Evolutionary conservation across 2,329 filamentous ascomycete genomes (phyloP), one percentile per base, ranked within the genome.

Genomic region (Verticillium zaregamsianum): DNA sequence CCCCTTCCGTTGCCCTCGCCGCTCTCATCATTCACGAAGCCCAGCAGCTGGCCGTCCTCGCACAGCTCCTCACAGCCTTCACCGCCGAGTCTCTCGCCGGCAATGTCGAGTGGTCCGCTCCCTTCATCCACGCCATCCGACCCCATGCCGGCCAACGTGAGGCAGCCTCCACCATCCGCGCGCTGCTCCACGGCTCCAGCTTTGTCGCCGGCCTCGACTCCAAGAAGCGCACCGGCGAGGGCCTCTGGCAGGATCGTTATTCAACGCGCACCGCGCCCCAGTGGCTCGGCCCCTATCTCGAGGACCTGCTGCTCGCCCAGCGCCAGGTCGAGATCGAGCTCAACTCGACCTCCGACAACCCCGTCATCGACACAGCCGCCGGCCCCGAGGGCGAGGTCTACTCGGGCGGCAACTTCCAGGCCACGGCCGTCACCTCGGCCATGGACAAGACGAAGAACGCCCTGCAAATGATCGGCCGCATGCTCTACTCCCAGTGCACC

Each of bases 361-460:
- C 74, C 14, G 59, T 91, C 9, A 77, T 90, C 14, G 81, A 89
- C 63, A 67, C 66, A 1, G 66, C 73, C 0, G 65, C 63, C 0
- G 45, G 45, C 12, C 45, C 20, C 20, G 67, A 62, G 8, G 71
- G 70, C 11, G 68, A 75, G 11, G 74, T 88, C 28, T 80, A 86
- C 63, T 83, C 86, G 59, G 87, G 88, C 2, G 87, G 86, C 28
- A 91, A 91, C 68, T 91, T 91, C 70, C 88, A 90, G 70, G 89
- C 87, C 1, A 76, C 76, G 7, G 76, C 81, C 2, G 74, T 90
- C 32, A 89, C 88, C 0, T 86, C 86, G 0, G 86, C 87, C 1
- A 86, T 86, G 79, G 88, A 90, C 65, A 90, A 89, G 72, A 69
- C 73, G 2, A 68, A 73, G 7, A 66, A 70, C 35, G 73, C 73